Evolutionary conservation across 2,329 filamentous ascomycete species (phyloP), one percentile per base, ranked within the genome.

Genomic region (Sarocladiaceae sp.): DNA sequence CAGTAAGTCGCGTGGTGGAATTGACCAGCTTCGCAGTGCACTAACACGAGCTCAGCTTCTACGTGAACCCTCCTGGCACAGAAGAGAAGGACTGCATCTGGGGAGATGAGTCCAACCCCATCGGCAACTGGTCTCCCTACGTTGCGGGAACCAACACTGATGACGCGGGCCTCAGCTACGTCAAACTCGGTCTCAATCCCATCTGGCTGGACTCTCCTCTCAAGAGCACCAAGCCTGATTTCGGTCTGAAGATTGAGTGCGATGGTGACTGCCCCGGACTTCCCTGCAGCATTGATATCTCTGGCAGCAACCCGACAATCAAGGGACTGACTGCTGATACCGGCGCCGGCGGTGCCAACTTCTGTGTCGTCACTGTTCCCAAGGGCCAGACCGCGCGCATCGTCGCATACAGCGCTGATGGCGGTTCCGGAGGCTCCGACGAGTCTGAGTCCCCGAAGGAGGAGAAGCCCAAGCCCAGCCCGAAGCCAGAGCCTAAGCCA

Each of bases 131-230:
- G 86, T 71, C 76, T 42, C 80, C 84, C 2, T 91, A 82, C 56
- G 85, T 89, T 50, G 82, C 82, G 12, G 86, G 86, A 47, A 82
- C 83, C 46, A 90, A 90, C 63, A 81, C 80, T 13, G 80, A 81
- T 52, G 53, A 57, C 37, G 70, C 63, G 43, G 86, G 85, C 42
- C 64, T 76, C 48, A 88, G 85, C 1, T 90, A 76, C 58, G 73
- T 88, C 54, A 89, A 88, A 67, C 69, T 90, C 43, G 85, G 80
- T 45, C 85, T 81, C 74, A 90, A 90, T 62, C 86, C 86, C 19
- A 83, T 87, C 49, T 90, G 79, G 63, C 72, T 81, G 53, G 55
- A 71, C 54, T 64, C 76, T 50, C 42, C 69, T 15, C 64, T 87
- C 56, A 70, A 70, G 37, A 66, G 71, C 51, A 72, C 67, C 16